Evolutionary conservation across 768 basidiomycete species (phyloP).

Genomic region (Pleurotus giganteus): DNA sequence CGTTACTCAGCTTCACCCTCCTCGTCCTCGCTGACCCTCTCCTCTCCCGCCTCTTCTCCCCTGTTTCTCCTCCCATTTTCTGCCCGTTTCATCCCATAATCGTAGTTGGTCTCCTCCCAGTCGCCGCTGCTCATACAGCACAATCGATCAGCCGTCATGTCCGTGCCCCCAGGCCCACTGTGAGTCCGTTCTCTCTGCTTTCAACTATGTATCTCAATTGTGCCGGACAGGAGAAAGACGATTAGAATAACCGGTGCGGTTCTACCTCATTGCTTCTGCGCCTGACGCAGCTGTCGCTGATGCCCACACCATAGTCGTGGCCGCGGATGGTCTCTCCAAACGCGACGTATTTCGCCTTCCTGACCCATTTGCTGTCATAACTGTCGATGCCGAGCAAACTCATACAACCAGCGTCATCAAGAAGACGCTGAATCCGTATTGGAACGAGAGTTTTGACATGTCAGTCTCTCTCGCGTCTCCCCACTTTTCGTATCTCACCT

Average conservation of each 20-base stretch:
- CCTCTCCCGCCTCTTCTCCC: not conserved
- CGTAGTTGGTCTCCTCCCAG: not conserved
- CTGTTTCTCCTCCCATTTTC: not conserved
- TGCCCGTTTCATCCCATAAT: not conserved
- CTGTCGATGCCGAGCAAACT: constrained; percentile 96
- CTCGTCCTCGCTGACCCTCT: not conserved
- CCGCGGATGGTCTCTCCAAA: constrained; percentile 91
- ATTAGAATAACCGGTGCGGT: constrained; percentile 71
- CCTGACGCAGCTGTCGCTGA: constrained; percentile 1
- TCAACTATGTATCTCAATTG: not conserved
- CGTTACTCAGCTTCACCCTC: constrained; percentile 3
- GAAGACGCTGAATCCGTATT: constrained; percentile 92
- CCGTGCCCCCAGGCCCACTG: constrained; percentile 45
- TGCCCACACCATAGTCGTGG: constrained; percentile 64
- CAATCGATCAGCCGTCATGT: constrained; percentile 30
- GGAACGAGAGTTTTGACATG: constrained; percentile 99
- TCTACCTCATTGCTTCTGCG: not conserved
- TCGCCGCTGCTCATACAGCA: not conserved
- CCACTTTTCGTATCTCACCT: constrained; percentile 6
- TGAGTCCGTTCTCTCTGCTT: constrained; percentile 25
- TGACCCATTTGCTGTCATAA: constrained; percentile 97
- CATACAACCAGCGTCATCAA: constrained; percentile 97
- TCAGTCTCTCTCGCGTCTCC: constrained; percentile 35
- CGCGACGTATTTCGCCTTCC: constrained; percentile 95
- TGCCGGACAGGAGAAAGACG: constrained; percentile 54